Percentiles rank a stretch among this genome's conserved stretches.
Evolutionary conservation across 495 filamentous ascomycete species (phyloP).

Genomic region (Neurospora sp.): DNA sequence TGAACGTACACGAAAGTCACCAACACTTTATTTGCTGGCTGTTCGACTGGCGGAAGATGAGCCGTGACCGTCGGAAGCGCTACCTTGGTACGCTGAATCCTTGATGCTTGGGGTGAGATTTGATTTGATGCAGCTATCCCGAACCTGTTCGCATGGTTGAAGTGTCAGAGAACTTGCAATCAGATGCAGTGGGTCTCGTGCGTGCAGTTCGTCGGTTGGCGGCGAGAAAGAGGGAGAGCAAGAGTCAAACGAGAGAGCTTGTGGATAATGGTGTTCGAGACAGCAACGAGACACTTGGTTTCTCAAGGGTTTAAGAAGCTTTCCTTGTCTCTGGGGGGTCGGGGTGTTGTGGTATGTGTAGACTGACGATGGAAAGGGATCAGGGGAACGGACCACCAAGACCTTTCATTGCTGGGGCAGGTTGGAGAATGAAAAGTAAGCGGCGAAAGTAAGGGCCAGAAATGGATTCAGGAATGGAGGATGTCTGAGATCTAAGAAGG

Average conservation of each 20-base stretch:
- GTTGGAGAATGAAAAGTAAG: conserved; percentile 11
- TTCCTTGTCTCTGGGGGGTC: conserved; percentile 1
- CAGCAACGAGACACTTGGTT: conserved; percentile 18
- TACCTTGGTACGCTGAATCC: not conserved
- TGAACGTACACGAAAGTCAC: not conserved
- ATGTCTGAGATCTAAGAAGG: conserved; percentile 14
- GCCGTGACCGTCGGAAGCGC: conserved; percentile 13
- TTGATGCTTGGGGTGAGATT: conserved; percentile 13
- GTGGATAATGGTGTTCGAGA: conserved; percentile 12
- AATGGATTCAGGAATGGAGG: conserved; percentile 17
- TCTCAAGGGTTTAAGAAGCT: conserved; percentile 1
- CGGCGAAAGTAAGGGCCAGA: not conserved
- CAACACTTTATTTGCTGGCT: not conserved
- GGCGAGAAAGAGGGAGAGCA: conserved; percentile 9
- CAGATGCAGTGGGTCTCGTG: conserved; percentile 29
- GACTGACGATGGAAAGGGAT: conserved; percentile 5
- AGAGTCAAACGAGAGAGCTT: not conserved
- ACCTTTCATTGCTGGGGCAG: conserved; percentile 20
- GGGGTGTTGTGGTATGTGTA: conserved; percentile 5
- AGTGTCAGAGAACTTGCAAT: conserved; percentile 30
- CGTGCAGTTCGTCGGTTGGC: conserved; percentile 23
- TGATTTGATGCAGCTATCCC: conserved; percentile 39
- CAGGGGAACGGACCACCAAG: conserved; percentile 18
- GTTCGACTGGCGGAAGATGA: not conserved
- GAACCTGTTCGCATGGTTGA: conserved; percentile 38